Conservation (phyloP, 306 rosid species). For the Citrullus amarus region DNA sequence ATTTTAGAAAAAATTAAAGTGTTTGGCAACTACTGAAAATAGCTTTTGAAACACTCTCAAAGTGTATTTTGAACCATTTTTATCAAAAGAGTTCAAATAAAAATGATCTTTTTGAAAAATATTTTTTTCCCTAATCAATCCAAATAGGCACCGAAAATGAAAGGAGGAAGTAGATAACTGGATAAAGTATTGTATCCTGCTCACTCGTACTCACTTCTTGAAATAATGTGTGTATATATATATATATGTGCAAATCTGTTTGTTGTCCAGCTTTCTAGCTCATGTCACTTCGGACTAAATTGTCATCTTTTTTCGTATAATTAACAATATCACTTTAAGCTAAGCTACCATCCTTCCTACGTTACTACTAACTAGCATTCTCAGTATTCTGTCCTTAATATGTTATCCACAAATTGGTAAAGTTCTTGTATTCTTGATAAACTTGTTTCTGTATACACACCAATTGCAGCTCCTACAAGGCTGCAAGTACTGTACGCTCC, state of each 20-base stretch:
- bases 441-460: not conserved
- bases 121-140: too few species aligned
- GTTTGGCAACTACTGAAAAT: too few species aligned
- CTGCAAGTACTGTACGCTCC: conserved; percentile 60
- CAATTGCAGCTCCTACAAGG: conserved; percentile 61
- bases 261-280: too few species aligned
- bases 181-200: not conserved
- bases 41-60: too few species aligned
- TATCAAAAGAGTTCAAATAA: too few species aligned
- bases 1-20: too few species aligned
- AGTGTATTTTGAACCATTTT: too few species aligned
- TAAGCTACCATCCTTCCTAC: not conserved
- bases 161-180: not conserved
- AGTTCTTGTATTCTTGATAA: not conserved
- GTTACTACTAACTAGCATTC: not conserved
- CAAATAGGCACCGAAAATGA: not conserved
- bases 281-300: not conserved
- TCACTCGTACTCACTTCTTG: not conserved
- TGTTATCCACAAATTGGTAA: not conserved
- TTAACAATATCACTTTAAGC: not conserved
- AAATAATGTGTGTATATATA: not conserved
- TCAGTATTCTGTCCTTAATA: not conserved
- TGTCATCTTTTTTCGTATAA: not conserved
- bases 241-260: not conserved
- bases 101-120: too few species aligned